These are phyloP conservation scores for Termitomyces sp. DNA, from an alignment of 768 basidiomycete species.

Conservation along the genomic window DNA sequence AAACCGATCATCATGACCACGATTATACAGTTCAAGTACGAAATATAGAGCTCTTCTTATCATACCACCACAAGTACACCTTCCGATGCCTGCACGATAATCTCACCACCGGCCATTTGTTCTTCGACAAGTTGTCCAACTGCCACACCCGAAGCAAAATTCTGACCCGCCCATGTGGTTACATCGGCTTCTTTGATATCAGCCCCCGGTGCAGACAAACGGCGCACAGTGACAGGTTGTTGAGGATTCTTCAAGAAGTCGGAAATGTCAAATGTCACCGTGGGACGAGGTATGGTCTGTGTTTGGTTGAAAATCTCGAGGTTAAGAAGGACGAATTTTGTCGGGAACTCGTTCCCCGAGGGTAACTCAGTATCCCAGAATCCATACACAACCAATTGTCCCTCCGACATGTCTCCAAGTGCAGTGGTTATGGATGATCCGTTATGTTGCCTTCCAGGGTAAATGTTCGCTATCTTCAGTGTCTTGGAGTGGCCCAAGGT, in stretches of 20 bases:
- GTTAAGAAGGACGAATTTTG: constrained; percentile 48
- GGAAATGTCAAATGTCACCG: constrained; percentile 44
- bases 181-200: constrained; percentile 40
- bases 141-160: constrained; percentile 39
- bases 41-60: not conserved
- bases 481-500: constrained; percentile 41
- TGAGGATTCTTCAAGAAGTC: constrained; percentile 28
- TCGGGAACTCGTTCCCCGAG: constrained; percentile 29
- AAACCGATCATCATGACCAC: not conserved
- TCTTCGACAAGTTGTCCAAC: constrained; percentile 38
- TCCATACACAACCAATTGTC: constrained; percentile 50
- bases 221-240: constrained; percentile 33
- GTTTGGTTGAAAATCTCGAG: constrained; percentile 51
- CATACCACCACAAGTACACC: constrained; percentile 32
- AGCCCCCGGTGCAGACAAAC: constrained; percentile 46
- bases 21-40: not conserved
- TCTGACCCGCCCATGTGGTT: constrained; percentile 52
- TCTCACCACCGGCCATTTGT: constrained; percentile 27
- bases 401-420: constrained; percentile 42
- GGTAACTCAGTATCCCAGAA: constrained; percentile 39
- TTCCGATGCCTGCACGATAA: constrained; percentile 35
- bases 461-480: constrained; percentile 45
- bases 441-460: constrained; percentile 48
- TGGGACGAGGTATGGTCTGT: constrained; percentile 36
- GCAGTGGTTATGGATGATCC: constrained; percentile 52